Evolutionary conservation across 495 filamentous ascomycete genomes (phyloP).

Genomic region (Lentithecium fluviatile): DNA sequence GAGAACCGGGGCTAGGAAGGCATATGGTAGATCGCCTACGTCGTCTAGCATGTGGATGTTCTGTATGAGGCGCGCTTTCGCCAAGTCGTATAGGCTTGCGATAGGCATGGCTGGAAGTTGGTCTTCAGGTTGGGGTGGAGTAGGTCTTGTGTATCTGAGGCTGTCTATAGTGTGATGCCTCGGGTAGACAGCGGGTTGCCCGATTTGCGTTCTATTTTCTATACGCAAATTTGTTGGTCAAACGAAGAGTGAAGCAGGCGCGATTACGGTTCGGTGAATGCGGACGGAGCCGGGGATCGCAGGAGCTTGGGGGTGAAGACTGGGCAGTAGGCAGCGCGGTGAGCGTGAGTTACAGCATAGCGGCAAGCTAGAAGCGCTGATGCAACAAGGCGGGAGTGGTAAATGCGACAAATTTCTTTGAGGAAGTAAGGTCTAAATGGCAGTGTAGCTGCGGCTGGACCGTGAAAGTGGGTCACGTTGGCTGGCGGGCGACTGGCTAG

Average conservation of each 20-base stretch:
- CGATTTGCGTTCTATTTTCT: no score
- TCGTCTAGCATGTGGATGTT: slow-evolving; percentile 50
- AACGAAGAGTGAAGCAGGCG: not conserved
- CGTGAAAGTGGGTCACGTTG: no score
- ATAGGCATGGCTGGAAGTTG: slow-evolving; percentile 29
- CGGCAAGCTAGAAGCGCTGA: no score
- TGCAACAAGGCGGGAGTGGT: no score
- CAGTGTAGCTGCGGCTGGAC: not conserved
- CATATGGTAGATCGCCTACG: slow-evolving; percentile 65
- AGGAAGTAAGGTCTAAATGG: not conserved
- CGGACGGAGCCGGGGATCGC: not conserved
- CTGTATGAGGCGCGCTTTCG: slow-evolving; percentile 26
- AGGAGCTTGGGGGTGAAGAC: no score
- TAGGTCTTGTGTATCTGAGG: not conserved
- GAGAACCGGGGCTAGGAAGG: slow-evolving; percentile 59
- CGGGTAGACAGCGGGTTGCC: no score
- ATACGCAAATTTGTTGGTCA: not conserved
- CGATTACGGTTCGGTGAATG: not conserved
- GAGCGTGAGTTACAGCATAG: no score
- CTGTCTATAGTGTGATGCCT: slow-evolving; percentile 4
- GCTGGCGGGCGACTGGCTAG: no score
- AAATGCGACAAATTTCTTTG: not conserved
- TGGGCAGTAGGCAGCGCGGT: no score
- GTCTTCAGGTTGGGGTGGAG: not conserved
- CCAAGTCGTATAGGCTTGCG: slow-evolving; percentile 33